Evolutionary conservation across 2,329 filamentous ascomycete genomes (phyloP).

Genomic region (Botryosphaeria agaves): DNA sequence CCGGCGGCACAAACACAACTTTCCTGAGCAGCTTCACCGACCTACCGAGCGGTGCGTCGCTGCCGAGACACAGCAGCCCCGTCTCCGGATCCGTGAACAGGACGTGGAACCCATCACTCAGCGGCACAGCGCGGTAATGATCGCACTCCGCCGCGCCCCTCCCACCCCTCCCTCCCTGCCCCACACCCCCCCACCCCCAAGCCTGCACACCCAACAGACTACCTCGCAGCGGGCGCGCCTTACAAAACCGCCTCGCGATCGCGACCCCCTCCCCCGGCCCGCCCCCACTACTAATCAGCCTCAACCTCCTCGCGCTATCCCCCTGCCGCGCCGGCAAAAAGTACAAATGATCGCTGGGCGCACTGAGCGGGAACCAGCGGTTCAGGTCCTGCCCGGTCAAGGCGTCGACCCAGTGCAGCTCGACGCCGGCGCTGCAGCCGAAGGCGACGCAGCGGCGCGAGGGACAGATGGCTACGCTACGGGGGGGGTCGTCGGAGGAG

Average conservation of each 20-base stretch:
- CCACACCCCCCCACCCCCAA: no score
- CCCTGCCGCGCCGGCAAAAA: constrained; percentile 39
- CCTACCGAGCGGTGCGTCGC: constrained; percentile 39
- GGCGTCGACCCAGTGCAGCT: constrained; percentile 42
- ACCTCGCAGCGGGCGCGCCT: background rate
- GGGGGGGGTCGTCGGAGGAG: constrained; percentile 42
- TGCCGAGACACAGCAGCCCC: constrained; percentile 40
- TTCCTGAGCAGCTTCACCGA: constrained; percentile 41
- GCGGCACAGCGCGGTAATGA: constrained; percentile 44
- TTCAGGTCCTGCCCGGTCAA: constrained; percentile 31
- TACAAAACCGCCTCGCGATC: constrained; percentile 5
- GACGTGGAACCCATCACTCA: constrained; percentile 48
- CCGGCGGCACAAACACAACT: constrained; percentile 33
- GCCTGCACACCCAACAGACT: no score
- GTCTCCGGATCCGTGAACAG: constrained; percentile 45
- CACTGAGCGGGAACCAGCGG: constrained; percentile 37
- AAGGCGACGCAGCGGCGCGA: constrained; percentile 47
- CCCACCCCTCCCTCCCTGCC: no score
- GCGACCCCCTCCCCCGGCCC: constrained; percentile 19
- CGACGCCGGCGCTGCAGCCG: constrained; percentile 43
- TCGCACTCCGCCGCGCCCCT: constrained; percentile 25
- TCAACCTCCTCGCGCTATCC: constrained; percentile 36
- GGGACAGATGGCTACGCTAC: constrained; percentile 49
- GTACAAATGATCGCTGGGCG: constrained; percentile 38
- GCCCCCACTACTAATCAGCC: constrained; percentile 44